Evolutionary conservation across 345 rosid genomes (phyloP), one percentile per base, ranked within the genome.

Genomic region (Moringa oleifera): DNA sequence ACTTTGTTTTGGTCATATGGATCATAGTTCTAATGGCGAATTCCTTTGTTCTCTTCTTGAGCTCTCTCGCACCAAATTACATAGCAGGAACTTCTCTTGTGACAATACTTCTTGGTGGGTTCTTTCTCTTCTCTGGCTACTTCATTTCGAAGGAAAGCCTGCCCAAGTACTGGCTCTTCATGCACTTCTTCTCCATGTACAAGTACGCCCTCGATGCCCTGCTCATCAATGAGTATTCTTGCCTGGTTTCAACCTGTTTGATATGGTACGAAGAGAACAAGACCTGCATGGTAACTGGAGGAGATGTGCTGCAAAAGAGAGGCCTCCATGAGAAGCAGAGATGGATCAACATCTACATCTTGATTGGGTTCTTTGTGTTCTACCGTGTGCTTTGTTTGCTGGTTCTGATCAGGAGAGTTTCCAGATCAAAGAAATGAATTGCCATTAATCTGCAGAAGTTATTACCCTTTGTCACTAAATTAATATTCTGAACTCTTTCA

Each of bases 181-280:
- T 92, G 98, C 85, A 92, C 66, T 90, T 84, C 73, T 63, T 92
- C 57, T 92, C 98, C 7, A 90, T 92, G 98, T 92, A 92, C 68
- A 92, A 85, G 60, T 92, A 92, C 54, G 96, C 93, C 0, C 86
- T 92, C 11, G 98, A 92, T 16, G 94, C 94, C 0, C 79, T 92
- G 4, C 85, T 89, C 23, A 80, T 90, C 71, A 92, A 92, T 50
- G 98, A 92, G 83, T 90, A 92, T 73, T 82, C 94, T 15, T 92
- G 98, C 72, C 88, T 84, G 20, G 66, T 55, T 12, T 68, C 79
- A 0, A 80, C 62, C 76, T 91, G 98, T 66, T 71, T 91, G 49
- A 16, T 86, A 7, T 85, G 96, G 95, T 85, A 79, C 64, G 70
- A 77, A 28, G 81, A 75, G 75, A 63, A 54, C 33, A 71, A 72